These are phyloP conservation scores for Hawksworthiomyces lignivorus DNA, from an alignment of 2,329 filamentous ascomycete species.

Conservation along the genomic window DNA sequence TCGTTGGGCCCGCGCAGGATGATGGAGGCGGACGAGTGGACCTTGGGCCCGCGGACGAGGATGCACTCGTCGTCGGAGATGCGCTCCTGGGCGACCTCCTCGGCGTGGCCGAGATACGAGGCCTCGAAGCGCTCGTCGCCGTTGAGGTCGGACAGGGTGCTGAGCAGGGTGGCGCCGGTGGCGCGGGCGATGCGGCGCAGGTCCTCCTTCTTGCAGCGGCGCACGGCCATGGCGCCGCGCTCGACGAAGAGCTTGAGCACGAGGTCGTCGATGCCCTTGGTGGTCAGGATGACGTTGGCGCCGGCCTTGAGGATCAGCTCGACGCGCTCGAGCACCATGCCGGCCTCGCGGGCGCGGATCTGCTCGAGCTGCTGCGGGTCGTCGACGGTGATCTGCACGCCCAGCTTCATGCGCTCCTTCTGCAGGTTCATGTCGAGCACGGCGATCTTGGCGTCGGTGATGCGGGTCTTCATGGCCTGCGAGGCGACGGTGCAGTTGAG, in stretches of 20 bases:
- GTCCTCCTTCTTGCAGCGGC: conserved; percentile 98
- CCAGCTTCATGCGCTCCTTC: conserved; percentile 98
- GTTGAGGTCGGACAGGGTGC: conserved; percentile 90
- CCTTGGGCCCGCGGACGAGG: conserved; percentile 89
- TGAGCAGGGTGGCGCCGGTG: conserved; percentile 86
- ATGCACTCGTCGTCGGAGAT: conserved; percentile 99
- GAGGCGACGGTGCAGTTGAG: conserved; percentile 98
- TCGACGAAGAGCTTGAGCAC: conserved; percentile 92
- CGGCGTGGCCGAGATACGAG: conserved; percentile 80
- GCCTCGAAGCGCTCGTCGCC: conserved; percentile 95
- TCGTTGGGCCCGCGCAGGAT: conserved; percentile 95
- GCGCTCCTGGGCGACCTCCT: conserved; percentile 95
- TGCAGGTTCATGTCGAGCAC: conserved; percentile 96
- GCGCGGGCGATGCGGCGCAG: conserved; percentile 91
- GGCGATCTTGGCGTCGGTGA: conserved; percentile 93
- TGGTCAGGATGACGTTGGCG: conserved; percentile 92
- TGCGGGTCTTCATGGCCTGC: conserved; percentile 91
- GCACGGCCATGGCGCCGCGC: conserved; percentile 88
- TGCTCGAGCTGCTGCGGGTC: conserved; percentile 96
- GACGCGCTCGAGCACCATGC: conserved; percentile 86
- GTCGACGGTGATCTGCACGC: conserved; percentile 96
- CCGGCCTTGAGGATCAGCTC: conserved; percentile 98
- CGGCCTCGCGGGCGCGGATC: conserved; percentile 86
- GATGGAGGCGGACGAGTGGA: conserved; percentile 87
- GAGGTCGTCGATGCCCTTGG: conserved; percentile 96